These are phyloP conservation scores for Chalciporus sphaerocephalus DNA, from an alignment of 768 basidiomycete species.

Conservation along the genomic window DNA sequence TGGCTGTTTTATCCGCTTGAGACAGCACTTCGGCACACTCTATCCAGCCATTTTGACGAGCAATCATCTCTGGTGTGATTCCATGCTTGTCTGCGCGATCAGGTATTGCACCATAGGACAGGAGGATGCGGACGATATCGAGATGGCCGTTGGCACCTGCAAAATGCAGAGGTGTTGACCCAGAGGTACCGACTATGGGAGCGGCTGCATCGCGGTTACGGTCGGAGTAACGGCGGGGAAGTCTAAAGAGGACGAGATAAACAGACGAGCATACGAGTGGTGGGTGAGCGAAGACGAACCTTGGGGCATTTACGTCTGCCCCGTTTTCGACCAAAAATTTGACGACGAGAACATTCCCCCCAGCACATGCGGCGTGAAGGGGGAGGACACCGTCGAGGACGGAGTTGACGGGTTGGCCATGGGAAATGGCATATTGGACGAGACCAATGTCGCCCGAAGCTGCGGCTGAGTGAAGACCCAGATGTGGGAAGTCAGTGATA, in stretches of 20 bases:
- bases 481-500: constrained; percentile 59
- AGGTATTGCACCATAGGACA: constrained; percentile 80
- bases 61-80: constrained; percentile 79
- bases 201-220: constrained; percentile 59
- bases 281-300: constrained; percentile 44
- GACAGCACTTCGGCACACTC: constrained; percentile 71
- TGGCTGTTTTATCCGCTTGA: constrained; percentile 59
- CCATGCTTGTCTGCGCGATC: constrained; percentile 88
- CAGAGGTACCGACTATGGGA: constrained; percentile 77
- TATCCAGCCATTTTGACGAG: constrained; percentile 73
- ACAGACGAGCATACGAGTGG: constrained; percentile 8
- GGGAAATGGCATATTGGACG: constrained; percentile 86
- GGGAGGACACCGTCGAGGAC: constrained; percentile 96
- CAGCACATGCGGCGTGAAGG: constrained; percentile 89
- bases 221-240: constrained; percentile 73
- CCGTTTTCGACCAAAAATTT: constrained; percentile 85
- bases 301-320: constrained; percentile 96
- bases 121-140: constrained; percentile 68
- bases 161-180: constrained; percentile 93
- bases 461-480: constrained; percentile 74
- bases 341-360: constrained; percentile 86
- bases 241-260: constrained; percentile 37
- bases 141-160: constrained; percentile 93
- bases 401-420: constrained; percentile 95
- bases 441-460: constrained; percentile 87